Evolutionary conservation across 73 alveolate species (phyloP).

Genomic region (Effrenium voratum): DNA sequence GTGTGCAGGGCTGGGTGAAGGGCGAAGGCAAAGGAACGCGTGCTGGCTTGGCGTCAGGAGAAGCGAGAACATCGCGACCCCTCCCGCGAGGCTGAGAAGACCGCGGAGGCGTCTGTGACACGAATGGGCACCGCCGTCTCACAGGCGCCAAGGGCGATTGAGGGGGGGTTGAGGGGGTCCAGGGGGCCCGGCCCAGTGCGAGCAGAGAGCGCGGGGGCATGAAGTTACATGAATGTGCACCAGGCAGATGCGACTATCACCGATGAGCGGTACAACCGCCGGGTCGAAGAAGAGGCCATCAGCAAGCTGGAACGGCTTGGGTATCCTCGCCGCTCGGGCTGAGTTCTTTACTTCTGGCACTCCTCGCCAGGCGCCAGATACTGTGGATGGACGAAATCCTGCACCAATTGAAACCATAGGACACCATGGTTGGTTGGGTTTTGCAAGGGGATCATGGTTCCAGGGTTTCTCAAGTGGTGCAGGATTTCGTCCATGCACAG

Average conservation of each 20-base stretch:
- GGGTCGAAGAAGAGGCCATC: slow-evolving; percentile 87
- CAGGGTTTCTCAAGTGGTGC: not conserved
- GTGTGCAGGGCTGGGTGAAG: too few relatives aligned
- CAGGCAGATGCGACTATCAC: slow-evolving; percentile 60
- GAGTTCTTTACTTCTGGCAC: slow-evolving; percentile 11
- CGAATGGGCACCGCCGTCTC: not conserved
- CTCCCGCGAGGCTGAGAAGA: not conserved
- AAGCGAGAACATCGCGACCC: too few relatives aligned
- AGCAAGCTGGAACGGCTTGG: slow-evolving; percentile 92
- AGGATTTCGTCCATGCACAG: too few relatives aligned
- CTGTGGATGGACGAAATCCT: not conserved
- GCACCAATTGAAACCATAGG: too few relatives aligned
- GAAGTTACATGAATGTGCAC: not conserved
- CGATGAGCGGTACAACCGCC: slow-evolving; percentile 86
- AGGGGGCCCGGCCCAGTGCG: not conserved
- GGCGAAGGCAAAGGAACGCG: too few relatives aligned
- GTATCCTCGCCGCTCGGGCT: slow-evolving; percentile 28
- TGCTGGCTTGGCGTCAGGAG: too few relatives aligned
- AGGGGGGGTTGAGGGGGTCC: not conserved
- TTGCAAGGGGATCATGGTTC: too few relatives aligned
- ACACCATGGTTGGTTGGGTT: too few relatives aligned
- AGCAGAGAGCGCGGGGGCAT: not conserved
- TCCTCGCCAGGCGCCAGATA: not conserved
- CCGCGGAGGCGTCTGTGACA: not conserved
- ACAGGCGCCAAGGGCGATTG: not conserved